phyloP scores from a whole-genome alignment of 768 basidiomycete species.

The Filobasidium floriforme region DNA sequence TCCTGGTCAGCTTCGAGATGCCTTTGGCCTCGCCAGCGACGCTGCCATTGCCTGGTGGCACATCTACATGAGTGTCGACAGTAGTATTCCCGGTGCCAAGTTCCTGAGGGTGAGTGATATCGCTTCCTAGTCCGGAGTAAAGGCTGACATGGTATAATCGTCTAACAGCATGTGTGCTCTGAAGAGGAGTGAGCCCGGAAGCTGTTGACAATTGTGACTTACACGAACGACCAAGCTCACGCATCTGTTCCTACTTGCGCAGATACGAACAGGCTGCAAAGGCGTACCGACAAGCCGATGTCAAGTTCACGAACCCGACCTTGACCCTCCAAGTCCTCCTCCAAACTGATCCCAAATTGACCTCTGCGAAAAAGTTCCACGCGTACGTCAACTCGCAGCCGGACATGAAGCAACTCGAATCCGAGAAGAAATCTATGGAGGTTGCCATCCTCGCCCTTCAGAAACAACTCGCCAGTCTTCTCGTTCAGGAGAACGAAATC shows the following conservation, averaged over 20 bases:
- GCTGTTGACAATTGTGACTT: not conserved
- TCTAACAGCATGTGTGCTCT: conserved; percentile 19
- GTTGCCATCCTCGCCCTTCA: conserved; percentile 20
- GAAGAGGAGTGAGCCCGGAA: conserved; percentile 37
- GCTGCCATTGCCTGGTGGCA: conserved; percentile 41
- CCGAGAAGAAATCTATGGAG: too few species aligned
- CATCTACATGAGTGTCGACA: conserved; percentile 26
- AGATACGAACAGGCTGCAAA: conserved; percentile 38
- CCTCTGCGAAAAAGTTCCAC: conserved; percentile 37
- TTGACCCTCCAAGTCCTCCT: conserved; percentile 40
- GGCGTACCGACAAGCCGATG: conserved; percentile 29
- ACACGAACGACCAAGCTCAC: not conserved
- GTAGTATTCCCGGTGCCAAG: conserved; percentile 12
- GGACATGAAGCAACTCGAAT: not conserved
- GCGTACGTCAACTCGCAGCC: conserved; percentile 22
- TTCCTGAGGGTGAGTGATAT: conserved; percentile 10
- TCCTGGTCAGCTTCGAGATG: conserved; percentile 30
- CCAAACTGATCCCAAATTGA: conserved; percentile 37
- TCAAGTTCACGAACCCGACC: conserved; percentile 31
- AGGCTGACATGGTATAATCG: not conserved
- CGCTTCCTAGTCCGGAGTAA: not conserved
- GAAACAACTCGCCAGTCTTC: conserved; percentile 24
- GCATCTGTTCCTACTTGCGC: not conserved
- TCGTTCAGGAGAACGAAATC: not conserved
- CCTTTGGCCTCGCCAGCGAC: conserved; percentile 38